Evolutionary conservation across 2,329 filamentous ascomycete species (phyloP).

Genomic region (Aaosphaeria arxii): DNA sequence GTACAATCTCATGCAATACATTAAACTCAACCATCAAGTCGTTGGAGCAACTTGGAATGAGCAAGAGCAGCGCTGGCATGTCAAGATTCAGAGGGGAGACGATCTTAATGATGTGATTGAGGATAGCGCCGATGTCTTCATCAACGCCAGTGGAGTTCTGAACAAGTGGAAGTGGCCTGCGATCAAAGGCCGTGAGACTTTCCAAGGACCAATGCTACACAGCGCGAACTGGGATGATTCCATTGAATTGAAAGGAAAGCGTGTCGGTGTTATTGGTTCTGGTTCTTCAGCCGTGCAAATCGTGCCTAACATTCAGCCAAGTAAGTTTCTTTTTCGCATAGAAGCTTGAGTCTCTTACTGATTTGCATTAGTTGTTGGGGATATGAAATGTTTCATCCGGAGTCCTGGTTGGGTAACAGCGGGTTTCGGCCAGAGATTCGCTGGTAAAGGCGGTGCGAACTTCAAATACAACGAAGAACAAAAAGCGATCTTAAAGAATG

Average conservation of each 20-base stretch:
- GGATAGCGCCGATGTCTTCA: background rate
- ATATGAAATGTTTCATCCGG: background rate
- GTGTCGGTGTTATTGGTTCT: background rate
- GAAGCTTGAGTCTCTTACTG: slow-evolving; percentile 17
- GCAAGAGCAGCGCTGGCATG: background rate
- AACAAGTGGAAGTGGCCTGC: slow-evolving; percentile 1
- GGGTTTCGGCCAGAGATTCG: background rate
- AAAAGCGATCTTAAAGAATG: slow-evolving; percentile 34
- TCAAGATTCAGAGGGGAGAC: background rate
- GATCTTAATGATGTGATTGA: slow-evolving; percentile 23
- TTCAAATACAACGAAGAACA: slow-evolving; percentile 38
- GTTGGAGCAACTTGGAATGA: background rate
- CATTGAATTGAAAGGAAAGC: background rate
- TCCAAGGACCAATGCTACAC: background rate
- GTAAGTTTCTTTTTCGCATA: too few species aligned
- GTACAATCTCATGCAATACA: slow-evolving; percentile 20
- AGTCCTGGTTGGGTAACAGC: background rate
- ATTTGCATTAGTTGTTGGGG: background rate
- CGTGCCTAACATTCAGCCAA: background rate
- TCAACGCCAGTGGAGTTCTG: background rate
- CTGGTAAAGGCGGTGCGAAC: background rate
- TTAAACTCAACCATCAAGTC: background rate
- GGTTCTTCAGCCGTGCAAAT: background rate
- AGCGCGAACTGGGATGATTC: background rate
- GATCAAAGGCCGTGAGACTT: background rate